Evolutionary conservation across 1,284 basidiomycete species (phyloP), one percentile per base, ranked within the genome.

Genomic region (Apiotrichum porosum): DNA sequence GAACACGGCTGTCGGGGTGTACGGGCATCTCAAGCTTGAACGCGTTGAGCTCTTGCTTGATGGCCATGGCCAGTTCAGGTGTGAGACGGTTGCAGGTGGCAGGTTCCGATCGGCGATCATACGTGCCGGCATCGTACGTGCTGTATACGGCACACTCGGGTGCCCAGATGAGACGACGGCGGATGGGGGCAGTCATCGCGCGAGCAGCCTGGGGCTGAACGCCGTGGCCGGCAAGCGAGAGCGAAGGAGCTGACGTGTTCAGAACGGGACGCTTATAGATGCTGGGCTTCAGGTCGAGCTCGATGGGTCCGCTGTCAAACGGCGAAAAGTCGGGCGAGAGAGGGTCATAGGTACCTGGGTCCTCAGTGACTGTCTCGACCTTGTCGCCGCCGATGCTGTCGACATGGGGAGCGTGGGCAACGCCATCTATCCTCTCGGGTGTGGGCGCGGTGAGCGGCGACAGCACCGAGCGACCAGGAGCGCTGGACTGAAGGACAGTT

Each of bases 1-100:
- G 84, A 64, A 86, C 81, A 70, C 88, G 82, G 73, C 87, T 90
- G 40, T 84, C 77, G 56, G 86, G 84, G 73, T 95, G 92, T 52
- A 97, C 89, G 66, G 91, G 88, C 92, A 97, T 95, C 75, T 95
- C 92, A 86, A 95, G 89, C 79, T 95, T 95, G 77, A 87, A 95
- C 53, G 88, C 90, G 75, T 95, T 93, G 38, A 94, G 77, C 76
- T 93, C 89, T 74, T 93, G 89, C 79, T 97, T 97, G 74, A 97
- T 97, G 57, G 86, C 80, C 78, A 95, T 88, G 37, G 94, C 94
- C 62, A 97, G 77, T 53, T 86, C 83, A 37, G 94, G 94, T 43
- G 94, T 98, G 62, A 98, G 76, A 28, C 89, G 81, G 76, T 93
- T 97, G 83, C 92, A 97, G 18, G 94, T 97, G 38, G 92, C 93